Conservation (phyloP, 768 basidiomycete genomes). For the Psilocybe tampanensis region DNA sequence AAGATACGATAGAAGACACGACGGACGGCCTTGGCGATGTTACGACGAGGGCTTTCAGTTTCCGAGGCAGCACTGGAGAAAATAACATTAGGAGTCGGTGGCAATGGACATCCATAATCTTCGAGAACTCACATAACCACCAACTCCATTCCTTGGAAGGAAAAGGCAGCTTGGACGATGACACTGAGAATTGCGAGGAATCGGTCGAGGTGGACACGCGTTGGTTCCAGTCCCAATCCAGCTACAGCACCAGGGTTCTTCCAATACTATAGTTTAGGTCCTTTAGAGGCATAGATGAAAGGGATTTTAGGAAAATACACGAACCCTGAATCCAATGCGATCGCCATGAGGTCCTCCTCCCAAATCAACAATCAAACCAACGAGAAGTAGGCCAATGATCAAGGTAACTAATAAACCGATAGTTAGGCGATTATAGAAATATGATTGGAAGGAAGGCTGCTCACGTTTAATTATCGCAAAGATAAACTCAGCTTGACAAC, state of each 20-base stretch:
- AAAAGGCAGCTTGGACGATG: constrained; percentile 65
- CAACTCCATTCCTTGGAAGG: constrained; percentile 77
- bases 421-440: background rate
- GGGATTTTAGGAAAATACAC: constrained; percentile 18
- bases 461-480: constrained; percentile 69
- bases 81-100: background rate
- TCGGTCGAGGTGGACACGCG: constrained; percentile 44
- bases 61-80: constrained; percentile 74
- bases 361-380: constrained; percentile 71
- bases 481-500: constrained; percentile 56
- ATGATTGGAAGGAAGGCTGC: constrained; percentile 13
- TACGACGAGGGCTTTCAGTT: constrained; percentile 75
- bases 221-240: constrained; percentile 41
- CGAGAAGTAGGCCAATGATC: constrained; percentile 61
- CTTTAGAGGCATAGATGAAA: background rate
- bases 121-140: constrained; percentile 71
- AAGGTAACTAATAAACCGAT: constrained; percentile 43
- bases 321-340: constrained; percentile 67
- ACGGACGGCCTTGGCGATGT: constrained; percentile 75
- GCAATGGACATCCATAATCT: too few species aligned
- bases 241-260: constrained; percentile 67
- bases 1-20: constrained; percentile 82
- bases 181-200: constrained; percentile 48
- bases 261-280: constrained; percentile 51
- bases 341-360: constrained; percentile 75